phyloP scores from a whole-genome alignment of 768 basidiomycete species.

The Pleurotus citrinopileatus region DNA sequence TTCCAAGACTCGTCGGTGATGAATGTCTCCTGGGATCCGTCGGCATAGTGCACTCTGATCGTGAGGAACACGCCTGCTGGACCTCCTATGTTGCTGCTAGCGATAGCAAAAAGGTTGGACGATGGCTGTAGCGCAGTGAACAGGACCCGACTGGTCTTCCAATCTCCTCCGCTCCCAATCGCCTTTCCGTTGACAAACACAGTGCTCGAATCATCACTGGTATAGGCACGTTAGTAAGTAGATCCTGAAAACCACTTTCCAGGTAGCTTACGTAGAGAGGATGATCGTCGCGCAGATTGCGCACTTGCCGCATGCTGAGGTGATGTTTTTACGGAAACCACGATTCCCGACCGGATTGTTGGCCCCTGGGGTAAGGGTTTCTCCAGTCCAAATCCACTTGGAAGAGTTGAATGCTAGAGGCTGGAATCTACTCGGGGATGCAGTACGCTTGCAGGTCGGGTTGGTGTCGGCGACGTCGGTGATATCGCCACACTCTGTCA shows the following conservation, averaged over 20 bases:
- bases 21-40: not conserved
- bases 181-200: not conserved
- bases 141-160: too few species aligned
- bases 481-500: too few species aligned
- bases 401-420: too few species aligned
- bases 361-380: too few species aligned
- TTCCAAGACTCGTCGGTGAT: constrained; percentile 8
- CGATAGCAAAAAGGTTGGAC: constrained; percentile 3
- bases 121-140: not conserved
- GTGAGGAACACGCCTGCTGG: not conserved
- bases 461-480: too few species aligned
- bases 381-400: too few species aligned
- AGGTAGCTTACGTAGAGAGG: not conserved
- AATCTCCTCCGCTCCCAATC: not conserved
- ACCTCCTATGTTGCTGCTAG: not conserved
- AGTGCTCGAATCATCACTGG: not conserved
- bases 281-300: not conserved
- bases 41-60: not conserved
- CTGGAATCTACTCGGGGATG: too few species aligned
- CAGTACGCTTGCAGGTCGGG: too few species aligned
- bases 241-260: not conserved
- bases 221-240: not conserved
- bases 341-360: too few species aligned
- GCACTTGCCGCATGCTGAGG: not conserved
- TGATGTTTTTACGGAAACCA: too few species aligned